Base-by-base conservation (phyloP, 169 alveolate species). In the Fabrea salina region DNA sequence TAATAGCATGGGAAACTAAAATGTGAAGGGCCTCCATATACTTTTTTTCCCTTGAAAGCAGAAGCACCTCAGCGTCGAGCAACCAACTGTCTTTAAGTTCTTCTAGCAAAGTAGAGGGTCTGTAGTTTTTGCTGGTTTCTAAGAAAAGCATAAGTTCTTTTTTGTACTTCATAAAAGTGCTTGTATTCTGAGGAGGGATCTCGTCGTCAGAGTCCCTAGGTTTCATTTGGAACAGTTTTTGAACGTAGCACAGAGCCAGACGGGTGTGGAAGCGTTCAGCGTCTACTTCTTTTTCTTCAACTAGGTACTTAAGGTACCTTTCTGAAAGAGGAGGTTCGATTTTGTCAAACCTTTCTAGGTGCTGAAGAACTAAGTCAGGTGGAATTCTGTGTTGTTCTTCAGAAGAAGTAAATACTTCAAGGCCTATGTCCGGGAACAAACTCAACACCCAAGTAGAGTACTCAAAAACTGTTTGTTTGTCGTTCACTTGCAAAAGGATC, bases 231-330 rank as follows among this genome's bases (percentile, higher is more conserved):
- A 74, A 74, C 0, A 74, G 71, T 22, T 43, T 50, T 13, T 49
- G 22, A 19, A 74, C 54, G 11, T 74, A 74, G 57, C 71, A 50
- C 5, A 51, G 2, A 11, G 64, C 81, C 16, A 74, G 81, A 22
- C 72, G 30, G 2, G 81, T 74, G 74, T 74, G 68, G 72, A 53
- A 74, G 8, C 81, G 50, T 54, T 74, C 81, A 2, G 68, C 19
- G 13, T 74, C 81, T 30, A 37, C 33, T n/a, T 51, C 57, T 39
- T 54, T 74, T 5, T 16, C 30, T 33, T 74, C 51, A 13, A 54
- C 71, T 2, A 74, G 47, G 44, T 56, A 74, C 4, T 53, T 54
- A 19, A 74, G 40, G 40, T 74, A 74, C 4, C 0, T 33, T 54
- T 53, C 68, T 32, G 35, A 51, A 8, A 74, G 33, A 4, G 68